phyloP scores from a whole-genome alignment of 371 early-diverging fungal species.

The Saksenaea vasiformis region DNA sequence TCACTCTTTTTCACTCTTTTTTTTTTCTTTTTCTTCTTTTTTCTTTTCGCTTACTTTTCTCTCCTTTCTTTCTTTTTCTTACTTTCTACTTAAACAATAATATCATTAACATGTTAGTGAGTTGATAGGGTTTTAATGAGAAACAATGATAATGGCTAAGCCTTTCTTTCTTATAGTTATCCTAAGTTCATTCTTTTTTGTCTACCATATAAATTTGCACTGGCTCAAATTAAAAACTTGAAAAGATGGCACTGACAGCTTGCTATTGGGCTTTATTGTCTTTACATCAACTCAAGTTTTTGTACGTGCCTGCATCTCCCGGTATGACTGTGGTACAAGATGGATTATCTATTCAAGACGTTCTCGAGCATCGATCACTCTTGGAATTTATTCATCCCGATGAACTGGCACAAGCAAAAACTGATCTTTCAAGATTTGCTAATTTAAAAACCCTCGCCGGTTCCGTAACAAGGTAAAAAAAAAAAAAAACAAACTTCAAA shows the following conservation, averaged over 20 bases:
- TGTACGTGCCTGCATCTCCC: slow-evolving; percentile 48
- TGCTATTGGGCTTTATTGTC: slow-evolving; percentile 60
- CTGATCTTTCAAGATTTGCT: slow-evolving; percentile 53
- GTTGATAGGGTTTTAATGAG: not conserved
- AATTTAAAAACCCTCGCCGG: slow-evolving; percentile 51
- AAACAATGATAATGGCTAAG: not conserved
- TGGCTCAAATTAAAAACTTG: not conserved
- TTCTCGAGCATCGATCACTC: slow-evolving; percentile 48
- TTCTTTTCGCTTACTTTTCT: not conserved
- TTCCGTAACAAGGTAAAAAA: slow-evolving; percentile 56
- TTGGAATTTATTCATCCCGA: slow-evolving; percentile 65
- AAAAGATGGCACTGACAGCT: slow-evolving; percentile 1
- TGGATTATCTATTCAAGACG: slow-evolving; percentile 36
- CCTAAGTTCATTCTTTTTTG: too few species aligned
- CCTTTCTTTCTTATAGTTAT: not conserved
- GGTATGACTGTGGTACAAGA: slow-evolving; percentile 25
- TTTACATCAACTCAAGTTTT: slow-evolving; percentile 45
- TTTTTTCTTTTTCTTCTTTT: not conserved
- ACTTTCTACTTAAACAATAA: not conserved
- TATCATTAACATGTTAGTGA: not conserved
- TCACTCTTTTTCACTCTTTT: not conserved
- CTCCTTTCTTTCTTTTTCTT: not conserved
- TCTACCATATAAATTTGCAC: too few species aligned
- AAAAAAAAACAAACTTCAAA: too few species aligned
- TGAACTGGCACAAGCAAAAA: slow-evolving; percentile 51